Base-by-base conservation (phyloP, 2,329 filamentous ascomycete species). In the Aureobasidium sp. region DNA sequence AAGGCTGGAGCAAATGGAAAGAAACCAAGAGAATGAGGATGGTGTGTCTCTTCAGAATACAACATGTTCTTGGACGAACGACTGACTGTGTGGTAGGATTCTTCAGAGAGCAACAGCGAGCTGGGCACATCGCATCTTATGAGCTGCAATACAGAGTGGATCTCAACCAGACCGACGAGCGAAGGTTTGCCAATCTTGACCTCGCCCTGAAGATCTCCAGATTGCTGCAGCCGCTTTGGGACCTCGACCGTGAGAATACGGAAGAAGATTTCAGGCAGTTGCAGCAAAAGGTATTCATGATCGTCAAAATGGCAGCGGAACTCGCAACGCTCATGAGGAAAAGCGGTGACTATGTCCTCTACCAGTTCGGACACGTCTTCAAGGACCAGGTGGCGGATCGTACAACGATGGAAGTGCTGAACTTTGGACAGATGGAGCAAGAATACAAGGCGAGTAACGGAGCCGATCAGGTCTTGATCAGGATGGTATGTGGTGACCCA, bases 21-120 rank as follows among this genome's bases (percentile, higher is more conserved):
- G 72, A 33, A 68, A 73, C 48, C 69, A 71, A n/a, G 71, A 71
- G 68, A 61, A 74, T 67, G 67, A 73, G 71, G 71, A 78, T 74
- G 76, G 70, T 72, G n/a, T 19, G 39, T 44, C 24, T 11, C 6
- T 57, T 8, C 12, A 14, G 42, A 35, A 8, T 0, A 4, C 9
- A 5, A 19, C 35, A 24, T 11, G 8, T 22, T 24, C n/a, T 35
- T 17, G 9, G 5, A 44, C 27, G 9, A n/a, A 19, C 27, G 17
- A 52, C 60, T 67, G 47, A 67, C 45, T 22, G n/a, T 24, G 22
- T 12, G 12, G 6, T 49, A 71, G 70, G 70, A 0, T 71, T 71
- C 57, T 31, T 53, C 12, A 68, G 70, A n/a, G 67, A 68, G 11
- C 49, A 63, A 31, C 22, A 64, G 15, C 66, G 69, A 11, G 69